Percentiles rank a stretch among this genome's conserved stretches.
These are phyloP conservation scores for Globisporangium cystogenes DNA, from an alignment of 352 stramenopile genomes.

Conservation along the genomic window DNA sequence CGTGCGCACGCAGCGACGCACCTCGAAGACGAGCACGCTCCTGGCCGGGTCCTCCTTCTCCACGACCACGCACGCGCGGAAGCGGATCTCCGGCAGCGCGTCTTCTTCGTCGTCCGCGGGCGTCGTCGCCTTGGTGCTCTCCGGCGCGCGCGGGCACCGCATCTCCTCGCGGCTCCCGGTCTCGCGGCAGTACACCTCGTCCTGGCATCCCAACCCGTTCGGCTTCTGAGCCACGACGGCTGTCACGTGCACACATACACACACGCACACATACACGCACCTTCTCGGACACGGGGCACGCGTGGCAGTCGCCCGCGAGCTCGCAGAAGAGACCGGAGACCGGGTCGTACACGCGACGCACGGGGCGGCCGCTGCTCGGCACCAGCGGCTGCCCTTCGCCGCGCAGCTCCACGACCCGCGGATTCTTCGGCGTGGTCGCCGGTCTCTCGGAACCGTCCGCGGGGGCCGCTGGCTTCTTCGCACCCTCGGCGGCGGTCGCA, in stretches of 20 bases:
- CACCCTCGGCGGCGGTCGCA: conserved; percentile 15
- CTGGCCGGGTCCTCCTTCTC: conserved; percentile 31
- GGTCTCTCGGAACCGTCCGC: too few species aligned
- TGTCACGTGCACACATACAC: background rate
- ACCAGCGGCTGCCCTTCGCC: conserved; percentile 12
- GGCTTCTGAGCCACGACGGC: background rate
- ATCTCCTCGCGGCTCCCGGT: conserved; percentile 69
- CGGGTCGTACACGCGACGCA: conserved; percentile 60
- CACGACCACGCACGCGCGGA: conserved; percentile 41
- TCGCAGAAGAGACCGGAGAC: conserved; percentile 53
- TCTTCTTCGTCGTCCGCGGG: background rate
- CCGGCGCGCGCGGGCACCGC: conserved; percentile 26
- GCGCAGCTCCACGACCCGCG: background rate
- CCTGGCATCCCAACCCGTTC: conserved; percentile 3
- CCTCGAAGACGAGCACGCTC: conserved; percentile 70
- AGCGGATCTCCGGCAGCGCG: conserved; percentile 33
- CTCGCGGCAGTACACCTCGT: conserved; percentile 61
- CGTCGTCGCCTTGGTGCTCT: conserved; percentile 9
- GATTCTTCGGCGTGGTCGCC: too few species aligned
- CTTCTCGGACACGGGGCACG: conserved; percentile 52
- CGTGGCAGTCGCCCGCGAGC: conserved; percentile 41
- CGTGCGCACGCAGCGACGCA: too few species aligned
- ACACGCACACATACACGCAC: background rate
- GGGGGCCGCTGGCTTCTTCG: conserved; percentile 1
- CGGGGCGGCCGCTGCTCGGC: conserved; percentile 17